These are phyloP conservation scores for Aspergillus phoenicis DNA, from an alignment of 2,329 filamentous ascomycete genomes.

Conservation along the genomic window DNA sequence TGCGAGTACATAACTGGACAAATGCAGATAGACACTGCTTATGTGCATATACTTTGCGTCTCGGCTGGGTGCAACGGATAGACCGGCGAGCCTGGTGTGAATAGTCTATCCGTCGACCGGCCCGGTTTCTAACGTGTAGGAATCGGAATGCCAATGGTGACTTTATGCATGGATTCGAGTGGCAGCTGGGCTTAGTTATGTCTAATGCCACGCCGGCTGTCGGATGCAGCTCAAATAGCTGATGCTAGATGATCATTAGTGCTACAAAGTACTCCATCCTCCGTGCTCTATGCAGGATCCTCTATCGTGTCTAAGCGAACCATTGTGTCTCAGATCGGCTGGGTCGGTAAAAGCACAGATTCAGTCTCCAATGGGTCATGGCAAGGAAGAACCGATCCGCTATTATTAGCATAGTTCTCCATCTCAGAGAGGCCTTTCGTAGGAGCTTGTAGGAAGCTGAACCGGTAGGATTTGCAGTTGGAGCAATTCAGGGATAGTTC, in stretches of 20 bases:
- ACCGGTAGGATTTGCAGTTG: background rate
- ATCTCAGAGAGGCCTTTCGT: background rate
- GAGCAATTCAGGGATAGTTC: background rate
- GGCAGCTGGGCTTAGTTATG: background rate
- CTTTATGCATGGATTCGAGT: background rate
- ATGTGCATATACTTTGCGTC: background rate
- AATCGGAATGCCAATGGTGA: background rate
- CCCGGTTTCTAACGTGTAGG: background rate
- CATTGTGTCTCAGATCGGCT: conserved; percentile 1
- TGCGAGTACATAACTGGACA: background rate
- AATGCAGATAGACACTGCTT: background rate
- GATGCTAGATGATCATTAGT: background rate
- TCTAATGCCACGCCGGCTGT: background rate
- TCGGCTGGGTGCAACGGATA: background rate
- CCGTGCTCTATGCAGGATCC: background rate
- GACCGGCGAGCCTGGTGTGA: background rate
- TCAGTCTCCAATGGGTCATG: background rate
- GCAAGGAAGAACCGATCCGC: background rate
- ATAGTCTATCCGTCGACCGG: background rate
- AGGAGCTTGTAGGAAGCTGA: background rate
- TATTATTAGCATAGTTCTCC: background rate
- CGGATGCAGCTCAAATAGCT: background rate
- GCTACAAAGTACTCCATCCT: background rate
- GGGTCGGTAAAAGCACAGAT: background rate
- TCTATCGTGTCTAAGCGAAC: background rate